A percentile compares a stretch with the other conserved stretches of the same genome.
Conservation (phyloP, 2,329 filamentous ascomycete genomes). For the Hypoxylon sp. region DNA sequence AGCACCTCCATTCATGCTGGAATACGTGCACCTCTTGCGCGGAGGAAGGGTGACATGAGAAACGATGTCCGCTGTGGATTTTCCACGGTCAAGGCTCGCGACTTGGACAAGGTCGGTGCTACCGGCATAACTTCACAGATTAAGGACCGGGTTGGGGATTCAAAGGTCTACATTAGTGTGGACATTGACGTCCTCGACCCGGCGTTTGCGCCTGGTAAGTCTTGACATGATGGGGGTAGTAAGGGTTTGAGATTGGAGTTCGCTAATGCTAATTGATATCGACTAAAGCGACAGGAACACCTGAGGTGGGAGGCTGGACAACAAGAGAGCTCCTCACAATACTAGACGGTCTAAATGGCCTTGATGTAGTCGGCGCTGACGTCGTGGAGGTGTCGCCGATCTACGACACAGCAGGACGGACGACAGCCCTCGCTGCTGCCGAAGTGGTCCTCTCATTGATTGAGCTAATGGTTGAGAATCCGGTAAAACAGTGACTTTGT, state of each 20-base stretch:
- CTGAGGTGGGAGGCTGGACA: constrained; percentile 86
- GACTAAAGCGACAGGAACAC: constrained; percentile 76
- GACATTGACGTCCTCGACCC: constrained; percentile 89
- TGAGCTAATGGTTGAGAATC: constrained; percentile 71
- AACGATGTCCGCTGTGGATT: constrained; percentile 74
- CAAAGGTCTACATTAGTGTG: constrained; percentile 78
- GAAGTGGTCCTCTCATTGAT: constrained; percentile 82
- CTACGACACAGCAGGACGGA: constrained; percentile 81
- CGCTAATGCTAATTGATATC: constrained; percentile 12
- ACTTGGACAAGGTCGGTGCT: constrained; percentile 79
- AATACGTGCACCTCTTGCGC: constrained; percentile 68
- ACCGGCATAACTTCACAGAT: constrained; percentile 76
- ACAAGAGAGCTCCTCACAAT: constrained; percentile 82
- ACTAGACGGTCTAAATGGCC: constrained; percentile 76
- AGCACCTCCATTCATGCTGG: constrained; percentile 75
- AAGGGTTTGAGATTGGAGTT: neutral
- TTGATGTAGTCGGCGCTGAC: constrained; percentile 84
- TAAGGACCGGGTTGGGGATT: constrained; percentile 66
- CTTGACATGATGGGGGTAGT: neutral
- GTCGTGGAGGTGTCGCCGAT: constrained; percentile 84
- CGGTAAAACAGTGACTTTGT: constrained; percentile 44
- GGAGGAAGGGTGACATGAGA: constrained; percentile 65
- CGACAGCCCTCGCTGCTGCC: constrained; percentile 79
- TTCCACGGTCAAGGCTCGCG: constrained; percentile 70
- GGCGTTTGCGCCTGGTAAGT: constrained; percentile 70